Evolutionary conservation across 306 rosid species (phyloP), one percentile per base, ranked within the genome.

Genomic region (Lathyrus oleraceus): DNA sequence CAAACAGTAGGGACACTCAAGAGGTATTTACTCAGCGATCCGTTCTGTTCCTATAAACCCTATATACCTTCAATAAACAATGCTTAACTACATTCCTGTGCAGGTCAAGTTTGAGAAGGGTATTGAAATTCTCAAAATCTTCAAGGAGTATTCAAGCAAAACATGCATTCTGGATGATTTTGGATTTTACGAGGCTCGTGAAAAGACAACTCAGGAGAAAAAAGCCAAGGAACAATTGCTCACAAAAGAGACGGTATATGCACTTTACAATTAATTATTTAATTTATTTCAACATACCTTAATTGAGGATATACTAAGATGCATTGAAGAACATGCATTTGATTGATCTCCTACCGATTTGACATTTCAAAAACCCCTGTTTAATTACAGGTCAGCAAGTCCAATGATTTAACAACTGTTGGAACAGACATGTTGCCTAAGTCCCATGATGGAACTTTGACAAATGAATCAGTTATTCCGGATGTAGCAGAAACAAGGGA

Each of bases 81-180:
- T 36, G 35, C 61, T 43, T 42, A 38, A 71, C 1, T 35, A 3
- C 76, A 12, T 47, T 17, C 65, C 48, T 39, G 54, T 75, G 44
- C 81, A 84, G 88, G 88, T 84, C 15, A 78, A 81, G 70, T 71
- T 84, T 40, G 81, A 75, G 69, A 79, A 74, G 70, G 85, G 83
- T 8, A 39, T 77, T 67, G 74, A 75, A 52, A 39, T 84, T 67
- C 61, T 78, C n/a, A 84, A 84, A 72, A 65, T 78, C 40, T 75
- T 84, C 57, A 84, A 84, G 69, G 79, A 42, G 40, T 77, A 81
- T 78, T 69, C 79, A 1, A 39, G 75, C 76, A 76, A 81, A 73
- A 78, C 85, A 62, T 81, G 83, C 81, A 78, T 84, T 53, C 64
- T 84, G 72, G 88, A 84, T 61, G 88, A 84, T 68, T 83, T 84